A percentile compares a stretch with the other conserved stretches of the same genome.
Conservation (phyloP, 768 basidiomycete genomes). For the Leucosporidium creatinivorum region DNA sequence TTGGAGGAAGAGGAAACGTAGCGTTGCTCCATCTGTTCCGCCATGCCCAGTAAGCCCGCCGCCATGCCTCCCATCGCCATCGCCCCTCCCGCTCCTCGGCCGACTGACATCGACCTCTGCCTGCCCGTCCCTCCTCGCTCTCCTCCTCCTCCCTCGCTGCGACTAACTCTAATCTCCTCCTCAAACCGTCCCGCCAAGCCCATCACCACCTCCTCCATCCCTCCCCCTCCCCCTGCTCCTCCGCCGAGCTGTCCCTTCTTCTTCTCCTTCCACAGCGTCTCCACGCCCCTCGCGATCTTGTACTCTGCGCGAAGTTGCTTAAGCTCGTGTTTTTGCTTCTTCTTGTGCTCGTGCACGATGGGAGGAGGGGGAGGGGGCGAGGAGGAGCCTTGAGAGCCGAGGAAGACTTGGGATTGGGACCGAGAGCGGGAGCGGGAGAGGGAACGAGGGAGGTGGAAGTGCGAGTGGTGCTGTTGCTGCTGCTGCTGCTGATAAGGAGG, state of each 20-base stretch:
- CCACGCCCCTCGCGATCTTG: constrained; percentile 11
- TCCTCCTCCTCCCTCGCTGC: background rate
- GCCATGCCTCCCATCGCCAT: background rate
- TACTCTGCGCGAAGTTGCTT: constrained; percentile 1
- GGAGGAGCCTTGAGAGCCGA: too few species aligned
- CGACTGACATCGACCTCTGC: background rate
- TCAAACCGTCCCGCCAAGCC: too few species aligned
- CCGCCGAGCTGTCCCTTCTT: background rate
- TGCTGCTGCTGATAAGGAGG: too few species aligned
- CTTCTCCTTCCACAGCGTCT: background rate
- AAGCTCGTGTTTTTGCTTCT: too few species aligned
- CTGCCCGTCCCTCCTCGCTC: background rate
- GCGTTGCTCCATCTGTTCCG: background rate
- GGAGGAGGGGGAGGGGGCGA: too few species aligned
- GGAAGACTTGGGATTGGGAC: too few species aligned
- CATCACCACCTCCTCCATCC: background rate
- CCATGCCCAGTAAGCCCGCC: background rate
- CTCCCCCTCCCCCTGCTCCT: background rate
- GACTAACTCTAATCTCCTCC: too few species aligned
- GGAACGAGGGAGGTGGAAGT: too few species aligned
- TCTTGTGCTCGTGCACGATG: too few species aligned
- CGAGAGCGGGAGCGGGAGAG: too few species aligned
- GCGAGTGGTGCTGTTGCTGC: too few species aligned
- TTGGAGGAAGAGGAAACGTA: background rate
- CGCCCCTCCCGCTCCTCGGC: background rate